These are phyloP conservation scores for Morella rubra DNA, from an alignment of 306 rosid genomes.

Conservation along the genomic window DNA sequence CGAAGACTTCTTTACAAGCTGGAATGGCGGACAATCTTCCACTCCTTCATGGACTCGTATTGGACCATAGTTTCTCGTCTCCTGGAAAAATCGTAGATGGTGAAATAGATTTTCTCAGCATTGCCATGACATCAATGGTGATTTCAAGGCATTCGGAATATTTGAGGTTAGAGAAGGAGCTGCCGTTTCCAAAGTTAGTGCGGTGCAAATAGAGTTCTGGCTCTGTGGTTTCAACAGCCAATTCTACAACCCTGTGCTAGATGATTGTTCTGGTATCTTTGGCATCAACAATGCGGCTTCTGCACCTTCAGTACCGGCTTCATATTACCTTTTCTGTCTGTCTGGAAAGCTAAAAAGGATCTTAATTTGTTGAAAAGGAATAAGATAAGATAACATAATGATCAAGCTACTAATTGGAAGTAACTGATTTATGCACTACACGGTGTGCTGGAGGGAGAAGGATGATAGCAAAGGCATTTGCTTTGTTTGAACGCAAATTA, in stretches of 20 bases:
- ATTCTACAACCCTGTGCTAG: background rate
- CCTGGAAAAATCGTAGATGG: background rate
- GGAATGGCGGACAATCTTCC: background rate
- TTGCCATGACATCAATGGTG: slow-evolving; percentile 2
- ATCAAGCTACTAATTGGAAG: background rate
- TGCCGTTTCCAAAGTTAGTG: background rate
- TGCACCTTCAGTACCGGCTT: slow-evolving; percentile 27
- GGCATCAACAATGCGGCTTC: slow-evolving; percentile 5
- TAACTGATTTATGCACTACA: slow-evolving; percentile 7
- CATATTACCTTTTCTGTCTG: slow-evolving; percentile 7
- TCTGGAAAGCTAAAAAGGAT: slow-evolving; percentile 8
- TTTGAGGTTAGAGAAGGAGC: slow-evolving; percentile 1
- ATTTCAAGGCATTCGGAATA: slow-evolving; percentile 21
- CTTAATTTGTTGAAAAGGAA: background rate
- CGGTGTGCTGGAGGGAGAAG: slow-evolving; percentile 20
- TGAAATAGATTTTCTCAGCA: slow-evolving; percentile 6
- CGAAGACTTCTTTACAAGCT: slow-evolving; percentile 1
- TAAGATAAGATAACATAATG: slow-evolving; percentile 11
- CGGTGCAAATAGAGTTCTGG: background rate
- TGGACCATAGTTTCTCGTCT: background rate
- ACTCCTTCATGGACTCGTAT: slow-evolving; percentile 1
- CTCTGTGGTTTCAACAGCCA: slow-evolving; percentile 5
- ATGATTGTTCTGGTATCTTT: background rate
- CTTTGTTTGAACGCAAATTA: slow-evolving; percentile 35
- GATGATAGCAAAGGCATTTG: slow-evolving; percentile 27